Evolutionary conservation across 306 rosid genomes (phyloP), one percentile per base, ranked within the genome.

Genomic region (Lathyrus oleraceus): DNA sequence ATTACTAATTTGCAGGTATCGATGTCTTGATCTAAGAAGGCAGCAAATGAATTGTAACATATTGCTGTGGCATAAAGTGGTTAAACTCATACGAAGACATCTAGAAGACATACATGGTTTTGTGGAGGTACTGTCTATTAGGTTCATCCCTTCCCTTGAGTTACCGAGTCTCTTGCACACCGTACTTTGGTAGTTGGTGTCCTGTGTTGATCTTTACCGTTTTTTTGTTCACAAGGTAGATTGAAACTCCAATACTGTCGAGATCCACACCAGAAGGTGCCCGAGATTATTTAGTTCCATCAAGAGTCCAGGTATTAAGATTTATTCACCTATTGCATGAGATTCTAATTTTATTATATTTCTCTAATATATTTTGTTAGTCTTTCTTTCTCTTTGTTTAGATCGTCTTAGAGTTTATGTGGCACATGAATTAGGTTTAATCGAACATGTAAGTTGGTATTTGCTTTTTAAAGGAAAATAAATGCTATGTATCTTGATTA

Each of bases 221-320:
- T 80, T 45, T 81, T 81, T 58, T 87, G 85, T 76, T 88, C 82
- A 83, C 69, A 90, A 90, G 99, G 91, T 81, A 94, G 99, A 87
- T 94, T 87, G 99, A 94, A 89, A 94, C 99, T 81, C 99, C 99
- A 76, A 90, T 94, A 81, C 89, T 94, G 77, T 84, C 96, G 75
- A 87, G 96, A 79, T 94, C 97, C 52, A 90, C 99, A 35, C 99
- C 99, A 6, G 98, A 94, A 84, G 97, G 97, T 78, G 98, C 98
- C 30, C 86, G 99, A 14, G 99, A 94, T 87, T 94, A 90, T 83
- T 76, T 94, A 82, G 99, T 94, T 45, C 99, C 99, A 12, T 91
- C 97, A 38, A 91, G 97, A 87, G 85, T 91, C 78, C 99, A 94
- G 99, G 99, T 94, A 85, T 60, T 67, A 68, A 42, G 57, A 38